Percentiles rank a stretch among this genome's conserved stretches.
phyloP scores from a whole-genome alignment of 768 basidiomycete genomes.

The Boletus sp. region DNA sequence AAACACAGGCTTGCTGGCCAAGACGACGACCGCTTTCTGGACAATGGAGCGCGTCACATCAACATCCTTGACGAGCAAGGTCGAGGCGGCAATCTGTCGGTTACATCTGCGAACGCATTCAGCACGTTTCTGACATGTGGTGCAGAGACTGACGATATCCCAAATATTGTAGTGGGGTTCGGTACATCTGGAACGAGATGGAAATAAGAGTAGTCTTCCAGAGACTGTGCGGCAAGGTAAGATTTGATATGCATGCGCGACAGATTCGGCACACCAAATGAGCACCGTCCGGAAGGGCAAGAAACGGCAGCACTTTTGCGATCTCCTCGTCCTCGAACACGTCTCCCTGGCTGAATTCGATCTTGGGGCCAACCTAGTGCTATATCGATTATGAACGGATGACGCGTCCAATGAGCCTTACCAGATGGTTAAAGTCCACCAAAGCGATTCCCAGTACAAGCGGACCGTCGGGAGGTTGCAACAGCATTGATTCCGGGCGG shows the following conservation, averaged over 20 bases:
- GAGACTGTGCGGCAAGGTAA: constrained; percentile 12
- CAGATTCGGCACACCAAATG: constrained; percentile 60
- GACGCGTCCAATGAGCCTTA: constrained; percentile 34
- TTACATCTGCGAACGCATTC: constrained; percentile 63
- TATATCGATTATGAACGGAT: constrained; percentile 13
- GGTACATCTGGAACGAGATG: constrained; percentile 76
- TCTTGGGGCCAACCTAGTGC: constrained; percentile 81
- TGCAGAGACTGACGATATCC: constrained; percentile 69
- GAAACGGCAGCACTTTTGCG: constrained; percentile 82
- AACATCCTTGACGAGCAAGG: constrained; percentile 70
- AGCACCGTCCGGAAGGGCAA: constrained; percentile 96
- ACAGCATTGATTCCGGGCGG: constrained; percentile 74
- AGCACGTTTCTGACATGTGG: neutral
- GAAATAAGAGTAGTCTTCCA: constrained; percentile 96
- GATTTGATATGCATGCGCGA: constrained; percentile 4
- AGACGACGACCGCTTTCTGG: constrained; percentile 95
- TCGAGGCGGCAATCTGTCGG: constrained; percentile 83
- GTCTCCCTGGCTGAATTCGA: constrained; percentile 79
- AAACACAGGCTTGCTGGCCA: constrained; percentile 88
- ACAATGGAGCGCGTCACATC: constrained; percentile 96
- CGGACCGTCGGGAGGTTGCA: constrained; percentile 54
- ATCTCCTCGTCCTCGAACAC: constrained; percentile 87
- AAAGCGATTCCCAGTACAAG: constrained; percentile 84
- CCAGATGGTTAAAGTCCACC: constrained; percentile 95
- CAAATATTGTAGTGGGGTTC: constrained; percentile 83